These are phyloP conservation scores for Suhomyces coccinellae DNA, from an alignment of 1,139 yeast genomes.

Conservation along the genomic window DNA sequence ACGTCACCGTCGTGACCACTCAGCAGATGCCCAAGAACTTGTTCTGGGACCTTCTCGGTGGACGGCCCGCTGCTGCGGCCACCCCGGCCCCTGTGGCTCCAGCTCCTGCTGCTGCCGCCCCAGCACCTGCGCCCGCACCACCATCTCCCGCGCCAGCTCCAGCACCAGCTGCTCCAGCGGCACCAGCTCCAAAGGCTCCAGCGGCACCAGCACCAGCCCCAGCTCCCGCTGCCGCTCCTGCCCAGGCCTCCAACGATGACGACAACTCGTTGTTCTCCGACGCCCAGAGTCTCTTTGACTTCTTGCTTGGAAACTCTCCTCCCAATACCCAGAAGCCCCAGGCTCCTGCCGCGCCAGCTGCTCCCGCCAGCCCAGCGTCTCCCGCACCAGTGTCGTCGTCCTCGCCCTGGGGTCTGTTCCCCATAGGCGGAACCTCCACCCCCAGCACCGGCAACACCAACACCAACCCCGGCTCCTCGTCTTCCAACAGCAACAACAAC, in stretches of 20 bases:
- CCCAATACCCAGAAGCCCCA: neutral
- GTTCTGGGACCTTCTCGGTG: slow-evolving; percentile 1
- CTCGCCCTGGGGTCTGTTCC: neutral
- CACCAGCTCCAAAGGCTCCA: slow-evolving; percentile 7
- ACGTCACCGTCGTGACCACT: slow-evolving; percentile 22
- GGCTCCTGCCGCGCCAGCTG: slow-evolving; percentile 6
- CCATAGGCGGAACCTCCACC: slow-evolving; percentile 1
- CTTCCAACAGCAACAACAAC: neutral
- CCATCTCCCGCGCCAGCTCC: slow-evolving; percentile 12
- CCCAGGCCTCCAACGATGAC: slow-evolving; percentile 9
- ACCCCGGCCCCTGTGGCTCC: slow-evolving; percentile 14
- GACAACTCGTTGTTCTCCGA: slow-evolving; percentile 8
- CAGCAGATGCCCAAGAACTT: slow-evolving; percentile 6
- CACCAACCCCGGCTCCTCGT: neutral
- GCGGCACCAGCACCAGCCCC: slow-evolving; percentile 11
- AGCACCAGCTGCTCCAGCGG: slow-evolving; percentile 12
- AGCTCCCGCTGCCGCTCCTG: slow-evolving; percentile 10
- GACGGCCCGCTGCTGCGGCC: slow-evolving; percentile 17
- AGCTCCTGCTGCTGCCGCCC: slow-evolving; percentile 7
- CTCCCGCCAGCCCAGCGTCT: slow-evolving; percentile 3
- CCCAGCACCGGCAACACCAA: neutral
- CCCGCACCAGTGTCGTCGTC: neutral
- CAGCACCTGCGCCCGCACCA: slow-evolving; percentile 15
- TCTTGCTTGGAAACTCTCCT: slow-evolving; percentile 13
- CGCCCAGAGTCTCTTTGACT: slow-evolving; percentile 15